phyloP scores from a whole-genome alignment of 306 rosid species.

The Alnus rubra region DNA sequence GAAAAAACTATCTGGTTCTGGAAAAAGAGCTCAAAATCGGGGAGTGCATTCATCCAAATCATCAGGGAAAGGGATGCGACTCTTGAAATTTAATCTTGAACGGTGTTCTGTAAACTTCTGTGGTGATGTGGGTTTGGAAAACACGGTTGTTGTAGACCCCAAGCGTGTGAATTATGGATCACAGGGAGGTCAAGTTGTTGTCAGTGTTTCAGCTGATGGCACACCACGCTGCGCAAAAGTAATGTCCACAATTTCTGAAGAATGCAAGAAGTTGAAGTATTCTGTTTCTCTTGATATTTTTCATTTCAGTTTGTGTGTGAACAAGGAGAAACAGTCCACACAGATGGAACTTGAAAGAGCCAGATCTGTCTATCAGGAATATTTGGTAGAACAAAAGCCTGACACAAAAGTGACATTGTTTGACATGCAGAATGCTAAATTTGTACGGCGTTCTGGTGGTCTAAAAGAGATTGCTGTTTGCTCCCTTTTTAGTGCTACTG shows the following conservation, averaged over 20 bases:
- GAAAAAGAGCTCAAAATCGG: constrained; percentile 60
- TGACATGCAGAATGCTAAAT: constrained; percentile 96
- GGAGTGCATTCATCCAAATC: constrained; percentile 63
- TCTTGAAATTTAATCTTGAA: constrained; percentile 81
- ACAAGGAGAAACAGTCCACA: constrained; percentile 89
- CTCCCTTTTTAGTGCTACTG: constrained; percentile 97
- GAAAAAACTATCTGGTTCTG: constrained; percentile 61
- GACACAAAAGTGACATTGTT: constrained; percentile 69
- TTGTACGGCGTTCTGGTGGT: constrained; percentile 89
- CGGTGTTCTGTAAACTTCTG: constrained; percentile 69
- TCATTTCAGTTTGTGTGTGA: constrained; percentile 73
- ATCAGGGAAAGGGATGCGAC: constrained; percentile 76
- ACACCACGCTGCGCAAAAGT: constrained; percentile 79
- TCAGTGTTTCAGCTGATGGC: constrained; percentile 74
- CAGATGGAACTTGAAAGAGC: constrained; percentile 94
- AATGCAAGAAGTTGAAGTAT: constrained; percentile 63
- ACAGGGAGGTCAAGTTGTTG: constrained; percentile 83
- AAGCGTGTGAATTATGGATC: constrained; percentile 94
- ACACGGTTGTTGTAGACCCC: constrained; percentile 75
- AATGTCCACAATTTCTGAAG: constrained; percentile 64
- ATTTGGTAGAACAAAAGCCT: constrained; percentile 65
- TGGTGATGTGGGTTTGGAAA: constrained; percentile 83
- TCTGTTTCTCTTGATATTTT: constrained; percentile 82
- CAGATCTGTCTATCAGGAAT: constrained; percentile 80
- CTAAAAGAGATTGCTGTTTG: constrained; percentile 85